Conservation (phyloP, 805 yeast species). For the Lachancea dasiensis region DNA sequence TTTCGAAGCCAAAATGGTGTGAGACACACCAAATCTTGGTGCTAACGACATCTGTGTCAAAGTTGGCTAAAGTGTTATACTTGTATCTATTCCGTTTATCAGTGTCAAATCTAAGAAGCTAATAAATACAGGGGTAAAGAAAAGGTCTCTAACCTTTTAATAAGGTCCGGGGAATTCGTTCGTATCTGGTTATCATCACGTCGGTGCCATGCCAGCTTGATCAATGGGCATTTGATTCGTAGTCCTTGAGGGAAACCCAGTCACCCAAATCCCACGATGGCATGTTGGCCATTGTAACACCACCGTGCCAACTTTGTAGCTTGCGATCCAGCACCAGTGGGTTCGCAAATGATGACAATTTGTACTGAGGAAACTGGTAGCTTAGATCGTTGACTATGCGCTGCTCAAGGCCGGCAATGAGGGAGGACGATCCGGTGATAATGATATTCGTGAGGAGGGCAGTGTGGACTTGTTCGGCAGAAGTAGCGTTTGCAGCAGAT, state of each 20-base stretch:
- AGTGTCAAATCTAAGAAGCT: no score
- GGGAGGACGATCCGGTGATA: slow-evolving; percentile 73
- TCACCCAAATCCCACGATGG: slow-evolving; percentile 30
- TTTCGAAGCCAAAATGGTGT: slow-evolving; percentile 1
- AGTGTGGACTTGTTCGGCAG: slow-evolving; percentile 29
- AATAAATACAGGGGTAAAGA: no score
- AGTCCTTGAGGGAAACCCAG: slow-evolving; percentile 24
- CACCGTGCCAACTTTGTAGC: slow-evolving; percentile 82
- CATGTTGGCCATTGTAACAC: slow-evolving; percentile 33
- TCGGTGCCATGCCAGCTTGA: no score
- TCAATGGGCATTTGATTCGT: slow-evolving; percentile 9
- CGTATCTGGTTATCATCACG: not conserved
- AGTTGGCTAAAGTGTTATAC: not conserved
- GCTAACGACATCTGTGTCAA: slow-evolving; percentile 8
- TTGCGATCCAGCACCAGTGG: slow-evolving; percentile 71
- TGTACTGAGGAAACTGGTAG: slow-evolving; percentile 65
- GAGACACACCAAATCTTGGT: slow-evolving; percentile 6
- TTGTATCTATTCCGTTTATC: not conserved
- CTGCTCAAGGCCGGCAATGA: slow-evolving; percentile 77
- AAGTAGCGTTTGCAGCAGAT: slow-evolving; percentile 12
- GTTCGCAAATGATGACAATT: slow-evolving; percentile 75
- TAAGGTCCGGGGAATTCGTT: not conserved
- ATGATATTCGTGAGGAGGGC: slow-evolving; percentile 50
- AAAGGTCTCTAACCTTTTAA: not conserved
- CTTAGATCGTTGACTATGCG: slow-evolving; percentile 56